phyloP scores from a whole-genome alignment of 805 yeast species.

The Pichia nanzhaoensis region DNA sequence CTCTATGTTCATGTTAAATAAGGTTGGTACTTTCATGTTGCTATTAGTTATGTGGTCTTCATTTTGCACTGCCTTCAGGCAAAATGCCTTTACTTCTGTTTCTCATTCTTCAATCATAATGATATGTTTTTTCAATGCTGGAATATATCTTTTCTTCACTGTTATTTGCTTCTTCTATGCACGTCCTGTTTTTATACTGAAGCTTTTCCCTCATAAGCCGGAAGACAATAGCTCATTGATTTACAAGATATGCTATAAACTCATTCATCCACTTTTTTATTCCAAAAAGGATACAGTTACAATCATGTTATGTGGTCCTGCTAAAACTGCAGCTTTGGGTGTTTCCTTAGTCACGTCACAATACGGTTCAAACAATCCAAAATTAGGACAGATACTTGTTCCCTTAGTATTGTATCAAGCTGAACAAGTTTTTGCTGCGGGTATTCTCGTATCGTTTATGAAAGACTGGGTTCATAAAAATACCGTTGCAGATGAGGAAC shows the following conservation, averaged over 20 bases:
- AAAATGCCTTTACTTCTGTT: conserved; percentile 57
- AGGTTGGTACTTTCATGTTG: conserved; percentile 77
- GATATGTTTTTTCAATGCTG: conserved; percentile 76
- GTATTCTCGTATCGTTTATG: conserved; percentile 58
- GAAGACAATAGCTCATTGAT: conserved; percentile 34
- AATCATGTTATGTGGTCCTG: conserved; percentile 83
- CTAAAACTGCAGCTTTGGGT: conserved; percentile 89
- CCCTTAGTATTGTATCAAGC: conserved; percentile 84
- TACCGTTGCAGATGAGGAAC: conserved; percentile 12
- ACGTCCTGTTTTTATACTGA: conserved; percentile 46
- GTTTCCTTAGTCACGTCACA: conserved; percentile 63
- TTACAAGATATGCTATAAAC: conserved; percentile 40
- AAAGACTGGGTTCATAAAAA: conserved; percentile 55
- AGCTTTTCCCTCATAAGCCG: conserved; percentile 43
- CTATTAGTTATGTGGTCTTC: conserved; percentile 53
- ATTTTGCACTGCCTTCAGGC: conserved; percentile 82
- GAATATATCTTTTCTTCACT: conserved; percentile 73
- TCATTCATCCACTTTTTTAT: conserved; percentile 62
- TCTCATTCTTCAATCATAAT: conserved; percentile 58
- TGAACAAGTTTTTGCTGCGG: conserved; percentile 81
- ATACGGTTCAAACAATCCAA: conserved; percentile 55
- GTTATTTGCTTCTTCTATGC: conserved; percentile 51
- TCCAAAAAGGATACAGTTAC: conserved; percentile 66
- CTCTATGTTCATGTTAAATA: conserved; percentile 51
- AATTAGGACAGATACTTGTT: conserved; percentile 66